Evolutionary conservation across 2,329 filamentous ascomycete species (phyloP), one percentile per base, ranked within the genome.

Genomic region (Fusarium burgessii): DNA sequence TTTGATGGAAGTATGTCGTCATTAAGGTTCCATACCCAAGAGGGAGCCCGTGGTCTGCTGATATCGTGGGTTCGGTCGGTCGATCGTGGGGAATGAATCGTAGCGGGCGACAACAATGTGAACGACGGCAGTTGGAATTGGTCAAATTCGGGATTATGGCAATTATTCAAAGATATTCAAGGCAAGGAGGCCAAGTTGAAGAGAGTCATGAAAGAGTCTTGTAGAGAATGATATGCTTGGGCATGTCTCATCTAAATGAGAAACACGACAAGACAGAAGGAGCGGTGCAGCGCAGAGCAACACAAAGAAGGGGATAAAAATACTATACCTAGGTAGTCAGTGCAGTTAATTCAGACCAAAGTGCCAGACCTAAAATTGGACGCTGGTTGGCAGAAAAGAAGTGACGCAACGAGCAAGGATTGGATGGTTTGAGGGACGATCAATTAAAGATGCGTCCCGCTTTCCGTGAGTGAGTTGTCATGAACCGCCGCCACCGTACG

Each of bases 351-450:
- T 60, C 62, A 62, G 58, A 51, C 20, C 58, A 49, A 49, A 61
- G 58, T 41, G 43, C 42, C 27, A 45, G 27, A 33, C 27, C 51
- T 46, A 50, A 40, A 62, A 62, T 62, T 62, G 58, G 38, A 65
- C 66, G 65, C 57, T 56, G 70, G 71, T 71, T 71, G 64, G 36
- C 62, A 68, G 56, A 61, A 58, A 66, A 60, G 38, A 70, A 72
- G 71, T 64, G 67, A 61, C 61, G 72, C 63, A 63, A 68, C 42
- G 57, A 67, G 63, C 74, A 75, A 65, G 74, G 74, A 70, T 76
- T 75, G 67, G 73, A 50, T 61, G 58, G 60, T n/a, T 51, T 60
- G 52, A 56, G 66, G 61, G 64, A 56, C 56, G 43, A 68, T 71
- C 72, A 73, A 73, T 74, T 69, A 63, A 66, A 69, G 60, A 64